Evolutionary conservation across 2,329 filamentous ascomycete species (phyloP).

Genomic region (Aspergillus bombycis): DNA sequence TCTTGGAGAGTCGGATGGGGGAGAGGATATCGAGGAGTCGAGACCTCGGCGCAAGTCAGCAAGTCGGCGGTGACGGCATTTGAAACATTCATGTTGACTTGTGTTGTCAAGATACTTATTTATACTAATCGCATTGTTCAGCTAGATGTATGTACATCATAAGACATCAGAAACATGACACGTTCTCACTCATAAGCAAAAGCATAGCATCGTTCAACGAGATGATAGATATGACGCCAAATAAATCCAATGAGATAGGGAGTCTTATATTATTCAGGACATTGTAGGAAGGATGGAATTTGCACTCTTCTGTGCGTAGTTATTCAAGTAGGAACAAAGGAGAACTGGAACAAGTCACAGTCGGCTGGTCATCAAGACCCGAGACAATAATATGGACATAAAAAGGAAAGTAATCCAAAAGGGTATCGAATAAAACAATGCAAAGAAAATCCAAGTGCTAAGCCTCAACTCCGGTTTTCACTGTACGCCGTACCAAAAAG

Average conservation of each 20-base stretch:
- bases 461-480: neutral
- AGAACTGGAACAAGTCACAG: neutral
- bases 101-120: neutral
- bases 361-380: neutral
- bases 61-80: neutral
- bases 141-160: constrained; percentile 13
- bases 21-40: constrained; percentile 11
- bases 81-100: neutral
- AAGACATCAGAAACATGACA: constrained; percentile 10
- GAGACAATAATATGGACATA: neutral
- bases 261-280: neutral
- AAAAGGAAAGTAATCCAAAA: constrained; percentile 5
- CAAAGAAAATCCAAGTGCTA: neutral
- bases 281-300: neutral
- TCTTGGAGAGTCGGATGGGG: constrained; percentile 24
- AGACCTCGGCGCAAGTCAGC: neutral
- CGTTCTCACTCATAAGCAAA: constrained; percentile 7
- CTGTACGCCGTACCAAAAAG: neutral
- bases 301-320: neutral
- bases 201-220: neutral
- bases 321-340: constrained; percentile 1
- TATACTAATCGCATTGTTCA: neutral
- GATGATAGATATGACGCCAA: neutral
- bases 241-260: neutral
- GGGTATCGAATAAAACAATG: constrained; percentile 3